Evolutionary conservation across 148 eudicot genomes (phyloP).

Genomic region (Silene uniflora): DNA sequence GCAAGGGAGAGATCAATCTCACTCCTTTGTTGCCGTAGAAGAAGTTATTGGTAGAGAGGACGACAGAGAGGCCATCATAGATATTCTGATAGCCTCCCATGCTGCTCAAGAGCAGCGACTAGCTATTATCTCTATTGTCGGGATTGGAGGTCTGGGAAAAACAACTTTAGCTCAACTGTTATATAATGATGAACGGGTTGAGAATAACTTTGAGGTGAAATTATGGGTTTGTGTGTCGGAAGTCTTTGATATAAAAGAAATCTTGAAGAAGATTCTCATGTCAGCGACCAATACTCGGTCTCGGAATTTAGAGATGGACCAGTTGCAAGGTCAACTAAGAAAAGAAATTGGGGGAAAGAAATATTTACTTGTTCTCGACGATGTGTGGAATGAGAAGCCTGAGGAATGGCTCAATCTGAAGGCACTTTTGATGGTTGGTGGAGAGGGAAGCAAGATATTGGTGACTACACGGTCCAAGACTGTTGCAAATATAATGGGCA

Average conservation of each 20-base stretch:
- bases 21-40: slow-evolving; percentile 10
- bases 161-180: slow-evolving; percentile 26
- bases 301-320: slow-evolving; percentile 7
- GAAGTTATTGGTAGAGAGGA: slow-evolving; percentile 29
- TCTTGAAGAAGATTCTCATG: slow-evolving; percentile 10
- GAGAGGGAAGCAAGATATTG: slow-evolving; percentile 18
- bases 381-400: slow-evolving; percentile 15
- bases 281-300: neutral
- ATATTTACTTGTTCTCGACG: slow-evolving; percentile 18
- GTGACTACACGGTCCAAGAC: slow-evolving; percentile 21
- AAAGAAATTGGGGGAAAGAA: neutral
- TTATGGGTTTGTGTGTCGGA: slow-evolving; percentile 30
- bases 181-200: slow-evolving; percentile 22
- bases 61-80: slow-evolving; percentile 24
- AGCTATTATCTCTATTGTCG: slow-evolving; percentile 22
- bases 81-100: neutral
- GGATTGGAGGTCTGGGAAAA: slow-evolving; percentile 30
- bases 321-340: neutral
- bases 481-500: slow-evolving; percentile 15
- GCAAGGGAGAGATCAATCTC: neutral
- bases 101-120: neutral
- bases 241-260: neutral
- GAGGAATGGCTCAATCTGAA: slow-evolving; percentile 13
- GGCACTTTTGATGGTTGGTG: slow-evolving; percentile 7
- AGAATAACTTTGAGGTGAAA: slow-evolving; percentile 20